These are phyloP conservation scores for Cladosporium sp. DNA, from an alignment of 2,329 filamentous ascomycete genomes.

Conservation along the genomic window DNA sequence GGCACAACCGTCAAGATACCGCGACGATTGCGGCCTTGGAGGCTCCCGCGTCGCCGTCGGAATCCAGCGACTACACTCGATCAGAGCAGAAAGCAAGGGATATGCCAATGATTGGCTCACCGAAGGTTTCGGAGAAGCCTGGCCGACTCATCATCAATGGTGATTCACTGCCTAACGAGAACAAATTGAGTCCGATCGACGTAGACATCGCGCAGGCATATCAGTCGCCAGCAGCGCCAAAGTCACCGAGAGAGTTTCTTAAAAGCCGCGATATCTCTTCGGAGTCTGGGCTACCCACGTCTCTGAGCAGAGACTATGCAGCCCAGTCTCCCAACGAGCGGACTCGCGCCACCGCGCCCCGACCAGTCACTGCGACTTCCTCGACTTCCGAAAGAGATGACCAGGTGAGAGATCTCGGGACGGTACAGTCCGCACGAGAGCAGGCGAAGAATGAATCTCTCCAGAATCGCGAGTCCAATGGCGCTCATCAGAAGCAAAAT, in stretches of 20 bases:
- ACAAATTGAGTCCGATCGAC: neutral
- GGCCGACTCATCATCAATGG: constrained; percentile 19
- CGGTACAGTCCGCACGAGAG: neutral
- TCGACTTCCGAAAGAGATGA: neutral
- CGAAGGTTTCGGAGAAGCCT: constrained; percentile 15
- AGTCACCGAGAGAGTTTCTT: neutral
- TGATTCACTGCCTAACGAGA: neutral
- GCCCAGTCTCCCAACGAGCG: constrained; percentile 8
- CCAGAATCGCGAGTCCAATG: neutral
- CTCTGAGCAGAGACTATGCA: neutral
- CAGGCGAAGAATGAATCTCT: neutral
- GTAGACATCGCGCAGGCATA: neutral
- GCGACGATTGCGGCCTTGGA: constrained; percentile 9
- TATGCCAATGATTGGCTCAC: constrained; percentile 15
- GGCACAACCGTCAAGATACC: neutral
- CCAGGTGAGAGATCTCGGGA: neutral
- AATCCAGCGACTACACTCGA: neutral
- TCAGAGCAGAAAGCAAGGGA: constrained; percentile 25
- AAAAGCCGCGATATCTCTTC: neutral
- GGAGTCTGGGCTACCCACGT: neutral
- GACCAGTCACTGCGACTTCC: neutral
- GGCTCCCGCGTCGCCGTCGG: constrained; percentile 1
- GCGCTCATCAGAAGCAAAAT: neutral
- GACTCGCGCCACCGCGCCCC: constrained; percentile 1
- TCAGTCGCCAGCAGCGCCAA: neutral